Conservation (phyloP, 73 alveolate genomes). For the Symbiodinium natans region DNA sequence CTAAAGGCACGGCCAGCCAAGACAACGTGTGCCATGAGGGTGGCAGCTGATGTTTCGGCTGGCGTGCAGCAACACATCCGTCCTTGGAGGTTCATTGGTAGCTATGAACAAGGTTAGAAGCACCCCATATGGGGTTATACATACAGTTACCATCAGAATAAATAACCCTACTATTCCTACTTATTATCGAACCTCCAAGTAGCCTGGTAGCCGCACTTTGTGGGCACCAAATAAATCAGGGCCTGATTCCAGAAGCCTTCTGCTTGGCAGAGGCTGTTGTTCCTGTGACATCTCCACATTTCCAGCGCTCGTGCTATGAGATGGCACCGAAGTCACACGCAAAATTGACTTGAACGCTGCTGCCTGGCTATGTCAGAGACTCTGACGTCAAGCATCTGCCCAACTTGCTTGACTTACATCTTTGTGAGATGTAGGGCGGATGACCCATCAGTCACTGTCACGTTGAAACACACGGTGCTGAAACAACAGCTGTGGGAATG, state of each 20-base stretch:
- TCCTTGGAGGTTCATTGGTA: too few relatives aligned
- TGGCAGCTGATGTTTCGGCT: neutral
- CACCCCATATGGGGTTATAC: too few relatives aligned
- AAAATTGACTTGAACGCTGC: neutral
- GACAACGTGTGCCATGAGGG: neutral
- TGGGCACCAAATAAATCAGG: neutral
- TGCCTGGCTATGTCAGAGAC: neutral
- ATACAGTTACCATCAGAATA: too few relatives aligned
- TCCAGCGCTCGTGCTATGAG: too few relatives aligned
- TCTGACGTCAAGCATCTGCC: neutral
- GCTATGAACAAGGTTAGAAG: too few relatives aligned
- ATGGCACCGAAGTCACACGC: too few relatives aligned
- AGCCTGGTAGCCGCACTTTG: neutral
- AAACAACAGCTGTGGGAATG: slow-evolving; percentile 45
- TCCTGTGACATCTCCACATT: too few relatives aligned
- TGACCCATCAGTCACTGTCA: slow-evolving; percentile 1
- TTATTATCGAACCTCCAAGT: too few relatives aligned
- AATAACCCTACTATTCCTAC: too few relatives aligned
- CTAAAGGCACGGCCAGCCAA: neutral
- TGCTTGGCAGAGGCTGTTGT: neutral
- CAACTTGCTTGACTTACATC: too few relatives aligned
- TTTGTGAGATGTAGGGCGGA: too few relatives aligned
- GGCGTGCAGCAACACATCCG: neutral
- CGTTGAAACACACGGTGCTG: neutral
- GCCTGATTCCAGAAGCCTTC: neutral